Evolutionary conservation across 108 stramenopile species (phyloP).

Genomic region (Cyclotella atomus): DNA sequence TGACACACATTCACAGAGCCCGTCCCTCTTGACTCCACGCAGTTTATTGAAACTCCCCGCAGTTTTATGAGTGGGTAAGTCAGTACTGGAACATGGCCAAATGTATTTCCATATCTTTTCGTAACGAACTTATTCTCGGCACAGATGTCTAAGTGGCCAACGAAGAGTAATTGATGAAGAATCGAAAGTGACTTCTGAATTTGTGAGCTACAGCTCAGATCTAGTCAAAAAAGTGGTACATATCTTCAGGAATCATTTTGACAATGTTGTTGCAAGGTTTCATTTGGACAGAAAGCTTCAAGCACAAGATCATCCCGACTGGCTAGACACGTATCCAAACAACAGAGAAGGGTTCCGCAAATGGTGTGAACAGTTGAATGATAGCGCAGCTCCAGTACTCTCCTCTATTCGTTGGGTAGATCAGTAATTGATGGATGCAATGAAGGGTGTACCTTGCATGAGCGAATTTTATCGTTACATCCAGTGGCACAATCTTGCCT

Average conservation of each 20-base stretch:
- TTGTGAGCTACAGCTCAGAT: slow-evolving; percentile 28
- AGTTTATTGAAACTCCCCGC: no score
- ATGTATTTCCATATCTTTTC: no score
- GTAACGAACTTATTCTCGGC: no score
- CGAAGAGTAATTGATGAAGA: no score
- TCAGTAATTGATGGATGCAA: no score
- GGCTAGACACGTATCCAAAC: slow-evolving; percentile 40
- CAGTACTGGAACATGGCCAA: no score
- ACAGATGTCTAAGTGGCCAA: slow-evolving; percentile 36
- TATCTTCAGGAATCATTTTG: slow-evolving; percentile 75
- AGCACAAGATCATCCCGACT: slow-evolving; percentile 27
- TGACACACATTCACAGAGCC: no score
- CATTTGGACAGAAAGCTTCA: slow-evolving; percentile 56
- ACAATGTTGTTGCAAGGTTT: slow-evolving; percentile 73
- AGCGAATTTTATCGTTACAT: slow-evolving; percentile 69
- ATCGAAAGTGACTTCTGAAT: no score
- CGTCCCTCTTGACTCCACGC: slow-evolving; percentile 59
- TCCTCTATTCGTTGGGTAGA: no score
- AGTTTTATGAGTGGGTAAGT: no score
- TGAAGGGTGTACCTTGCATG: slow-evolving; percentile 65
- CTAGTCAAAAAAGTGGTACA: slow-evolving; percentile 63
- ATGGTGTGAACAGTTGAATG: no score
- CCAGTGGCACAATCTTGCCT: slow-evolving; percentile 66
- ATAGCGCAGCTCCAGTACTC: no score
- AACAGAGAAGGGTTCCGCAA: slow-evolving; percentile 53